Conservation (phyloP, 345 rosid genomes). For the Rhizophora apiculata region DNA sequence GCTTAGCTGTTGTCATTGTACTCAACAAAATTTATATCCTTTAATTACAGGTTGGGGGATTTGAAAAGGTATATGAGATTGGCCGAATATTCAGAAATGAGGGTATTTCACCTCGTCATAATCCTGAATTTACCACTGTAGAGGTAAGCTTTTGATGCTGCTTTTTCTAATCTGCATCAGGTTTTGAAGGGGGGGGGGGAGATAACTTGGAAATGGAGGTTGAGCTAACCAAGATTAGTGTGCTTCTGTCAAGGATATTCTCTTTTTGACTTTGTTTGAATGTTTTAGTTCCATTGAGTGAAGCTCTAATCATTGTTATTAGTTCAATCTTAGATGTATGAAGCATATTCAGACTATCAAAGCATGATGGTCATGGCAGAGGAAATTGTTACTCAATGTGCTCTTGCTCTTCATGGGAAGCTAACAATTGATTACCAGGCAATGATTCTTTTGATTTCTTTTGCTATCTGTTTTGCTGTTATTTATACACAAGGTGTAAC, state of each 20-base stretch:
- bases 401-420: conserved; percentile 75
- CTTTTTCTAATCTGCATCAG: background rate
- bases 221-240: background rate
- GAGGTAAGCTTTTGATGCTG: conserved; percentile 55
- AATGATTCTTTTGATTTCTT: conserved; percentile 8
- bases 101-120: conserved; percentile 95
- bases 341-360: conserved; percentile 88
- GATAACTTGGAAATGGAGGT: background rate
- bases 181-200: background rate
- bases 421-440: conserved; percentile 85
- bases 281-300: conserved; percentile 2
- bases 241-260: background rate
- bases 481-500: background rate
- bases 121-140: conserved; percentile 96
- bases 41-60: conserved; percentile 85
- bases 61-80: conserved; percentile 93
- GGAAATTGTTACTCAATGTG: conserved; percentile 73
- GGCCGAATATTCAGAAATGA: conserved; percentile 96
- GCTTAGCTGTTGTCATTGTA: conserved; percentile 11
- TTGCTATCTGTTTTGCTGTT: background rate
- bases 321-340: conserved; percentile 71
- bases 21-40: conserved; percentile 12
- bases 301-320: conserved; percentile 25
- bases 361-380: conserved; percentile 93
- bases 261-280: background rate